A percentile compares a stretch with the other conserved stretches of the same genome.
These are phyloP conservation scores for Clarireedia monteithiana DNA, from an alignment of 2,329 filamentous ascomycete genomes.

Conservation along the genomic window DNA sequence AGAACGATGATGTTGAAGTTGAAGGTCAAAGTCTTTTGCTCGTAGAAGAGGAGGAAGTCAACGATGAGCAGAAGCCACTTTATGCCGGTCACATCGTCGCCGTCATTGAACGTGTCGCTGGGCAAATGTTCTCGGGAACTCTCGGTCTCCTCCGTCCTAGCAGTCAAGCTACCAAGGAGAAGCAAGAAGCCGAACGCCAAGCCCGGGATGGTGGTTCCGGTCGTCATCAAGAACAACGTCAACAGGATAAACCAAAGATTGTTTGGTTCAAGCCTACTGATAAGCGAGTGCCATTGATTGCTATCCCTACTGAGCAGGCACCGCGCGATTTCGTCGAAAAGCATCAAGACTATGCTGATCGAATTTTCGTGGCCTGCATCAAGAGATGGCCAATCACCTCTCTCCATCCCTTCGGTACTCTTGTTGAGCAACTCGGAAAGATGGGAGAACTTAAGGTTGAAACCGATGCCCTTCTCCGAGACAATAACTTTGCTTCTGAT, in stretches of 20 bases:
- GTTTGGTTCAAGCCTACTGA: constrained; percentile 99
- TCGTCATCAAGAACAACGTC: constrained; percentile 70
- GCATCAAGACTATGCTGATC: constrained; percentile 93
- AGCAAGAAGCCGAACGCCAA: constrained; percentile 93
- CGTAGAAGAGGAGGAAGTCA: constrained; percentile 98
- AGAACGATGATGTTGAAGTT: constrained; percentile 98
- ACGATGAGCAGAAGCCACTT: constrained; percentile 93
- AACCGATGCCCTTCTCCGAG: constrained; percentile 89
- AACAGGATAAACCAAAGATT: constrained; percentile 97
- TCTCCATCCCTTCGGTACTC: constrained; percentile 95
- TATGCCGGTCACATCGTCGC: constrained; percentile 97
- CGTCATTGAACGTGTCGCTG: constrained; percentile 91
- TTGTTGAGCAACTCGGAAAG: constrained; percentile 92
- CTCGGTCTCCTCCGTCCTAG: constrained; percentile 89
- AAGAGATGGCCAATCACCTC: constrained; percentile 99
- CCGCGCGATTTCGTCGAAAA: constrained; percentile 97
- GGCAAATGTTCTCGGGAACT: constrained; percentile 98
- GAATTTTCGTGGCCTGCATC: constrained; percentile 98
- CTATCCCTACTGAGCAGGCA: constrained; percentile 95
- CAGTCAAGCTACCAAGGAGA: constrained; percentile 98
- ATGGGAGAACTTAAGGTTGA: constrained; percentile 98
- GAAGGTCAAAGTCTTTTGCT: constrained; percentile 94
- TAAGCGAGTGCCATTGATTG: constrained; percentile 95
- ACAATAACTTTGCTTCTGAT: constrained; percentile 98
- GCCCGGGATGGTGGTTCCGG: constrained; percentile 72